These are phyloP conservation scores for Eucalyptus dawsonii DNA, from an alignment of 345 rosid species.

Conservation along the genomic window DNA sequence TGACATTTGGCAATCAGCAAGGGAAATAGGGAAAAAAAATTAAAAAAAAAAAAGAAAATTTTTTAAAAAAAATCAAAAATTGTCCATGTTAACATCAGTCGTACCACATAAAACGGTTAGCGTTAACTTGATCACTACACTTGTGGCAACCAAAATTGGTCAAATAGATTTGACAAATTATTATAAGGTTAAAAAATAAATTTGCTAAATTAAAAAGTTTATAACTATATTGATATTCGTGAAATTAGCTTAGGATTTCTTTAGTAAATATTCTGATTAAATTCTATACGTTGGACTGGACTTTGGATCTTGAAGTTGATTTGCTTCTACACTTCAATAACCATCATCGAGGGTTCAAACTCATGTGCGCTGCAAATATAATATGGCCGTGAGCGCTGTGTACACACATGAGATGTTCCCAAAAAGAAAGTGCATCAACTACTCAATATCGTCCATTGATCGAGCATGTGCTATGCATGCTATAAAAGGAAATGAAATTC, in stretches of 20 bases:
- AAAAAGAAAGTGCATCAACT: neutral
- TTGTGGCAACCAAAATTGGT: no score
- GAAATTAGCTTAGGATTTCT: no score
- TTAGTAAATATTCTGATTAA: no score
- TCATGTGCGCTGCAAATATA: neutral
- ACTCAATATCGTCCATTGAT: neutral
- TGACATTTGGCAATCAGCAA: neutral
- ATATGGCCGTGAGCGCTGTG: neutral
- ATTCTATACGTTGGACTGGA: no score
- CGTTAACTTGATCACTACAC: accelerated
- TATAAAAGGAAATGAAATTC: neutral
- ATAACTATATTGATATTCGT: no score
- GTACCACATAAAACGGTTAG: accelerated
- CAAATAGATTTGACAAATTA: no score
- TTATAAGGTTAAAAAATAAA: no score
- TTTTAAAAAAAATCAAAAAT: no score
- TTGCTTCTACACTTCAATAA: neutral
- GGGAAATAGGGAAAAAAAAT: neutral
- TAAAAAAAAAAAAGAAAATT: no score
- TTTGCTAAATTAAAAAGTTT: no score
- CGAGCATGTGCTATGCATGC: neutral
- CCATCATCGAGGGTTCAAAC: neutral
- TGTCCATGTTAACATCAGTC: no score
- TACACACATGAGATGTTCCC: neutral
- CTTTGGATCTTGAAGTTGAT: neutral